Base-by-base conservation (phyloP, 371 early-diverging fungal genomes). In the Syncephalastrum contaminatum region DNA sequence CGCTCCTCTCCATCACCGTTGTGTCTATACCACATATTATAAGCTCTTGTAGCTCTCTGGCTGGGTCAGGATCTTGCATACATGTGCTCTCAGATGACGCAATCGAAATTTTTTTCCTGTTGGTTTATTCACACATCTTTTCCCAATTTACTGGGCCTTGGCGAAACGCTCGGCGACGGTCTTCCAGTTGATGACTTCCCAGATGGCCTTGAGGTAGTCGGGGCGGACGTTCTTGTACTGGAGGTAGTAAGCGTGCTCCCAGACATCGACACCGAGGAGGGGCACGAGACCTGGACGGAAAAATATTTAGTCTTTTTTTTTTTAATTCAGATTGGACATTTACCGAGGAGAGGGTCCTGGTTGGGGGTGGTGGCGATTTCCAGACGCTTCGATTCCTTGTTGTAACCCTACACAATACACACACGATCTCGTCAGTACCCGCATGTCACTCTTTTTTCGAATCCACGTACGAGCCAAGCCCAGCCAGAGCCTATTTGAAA, bases 241-340 rank as follows among this genome's bases (percentile, higher is more conserved):
- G 59, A 99, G 79, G 70, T 99, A 99, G 81, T 97, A 99, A 25
- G 98, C 93, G 64, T 98, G 99, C 78, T 97, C 99, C 99, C 99
- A 98, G 12, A 96, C 97, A 81, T 99, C 99, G 59, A 96, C 73
- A 42, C 95, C 96, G 52, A 99, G 81, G 43, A 99, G 73, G 43
- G 98, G 98, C 44, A 90, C 79, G 52, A 83, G 71, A 15, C 80
- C 88, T 30, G 36, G 10, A 30, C 36, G 36, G 36, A 30, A 54
- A 67, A 48, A 43, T 59, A 24, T 40, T 25, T 30, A 30, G 36
- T 30, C 5, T 14, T n/a, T n/a, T n/a, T n/a, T n/a, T n/a, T n/a
- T n/a, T n/a, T n/a, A n/a, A n/a, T 14, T 24, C 43, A 52, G 15
- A 47, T 39, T 21, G n/a, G 43, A 14, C 25, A 56, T 60, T 70